Evolutionary conservation across 495 filamentous ascomycete species (phyloP).

Genomic region (Tuber magnatum): DNA sequence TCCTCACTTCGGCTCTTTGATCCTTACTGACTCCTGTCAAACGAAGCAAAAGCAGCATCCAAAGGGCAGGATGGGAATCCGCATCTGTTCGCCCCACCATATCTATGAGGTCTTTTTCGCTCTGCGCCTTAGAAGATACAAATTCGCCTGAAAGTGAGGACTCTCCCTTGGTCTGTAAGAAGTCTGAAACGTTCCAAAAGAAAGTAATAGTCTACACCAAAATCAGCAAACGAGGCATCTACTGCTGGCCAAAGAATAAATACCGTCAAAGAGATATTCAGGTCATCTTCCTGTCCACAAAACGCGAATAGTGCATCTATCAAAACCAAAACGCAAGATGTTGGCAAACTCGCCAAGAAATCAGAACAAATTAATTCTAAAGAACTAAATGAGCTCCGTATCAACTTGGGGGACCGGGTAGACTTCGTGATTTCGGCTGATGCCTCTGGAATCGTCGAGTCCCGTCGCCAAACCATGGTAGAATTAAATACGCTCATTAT

Average conservation of each 20-base stretch:
- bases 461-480: conserved; percentile 40
- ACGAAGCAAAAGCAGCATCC: conserved; percentile 75
- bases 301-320: conserved; percentile 86
- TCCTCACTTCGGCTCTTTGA: conserved; percentile 73
- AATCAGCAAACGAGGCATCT: conserved; percentile 10
- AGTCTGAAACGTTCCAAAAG: conserved; percentile 91
- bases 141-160: conserved; percentile 45
- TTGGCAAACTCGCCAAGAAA: conserved; percentile 72
- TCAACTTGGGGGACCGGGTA: conserved; percentile 51
- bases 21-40: conserved; percentile 71
- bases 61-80: conserved; percentile 59
- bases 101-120: conserved; percentile 47
- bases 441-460: conserved; percentile 32
- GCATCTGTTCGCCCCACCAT: conserved; percentile 49
- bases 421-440: conserved; percentile 53
- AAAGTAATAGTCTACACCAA: conserved; percentile 62
- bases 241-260: conserved; percentile 43
- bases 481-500: conserved; percentile 72
- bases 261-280: conserved; percentile 83
- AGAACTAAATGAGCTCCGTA: conserved; percentile 77
- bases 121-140: conserved; percentile 43
- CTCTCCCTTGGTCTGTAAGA: conserved; percentile 48
- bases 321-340: conserved; percentile 68
- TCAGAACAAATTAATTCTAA: conserved; percentile 91
- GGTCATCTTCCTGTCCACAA: conserved; percentile 75